These are phyloP conservation scores for Breviolum minutum DNA, from an alignment of 73 alveolate genomes.

Conservation along the genomic window DNA sequence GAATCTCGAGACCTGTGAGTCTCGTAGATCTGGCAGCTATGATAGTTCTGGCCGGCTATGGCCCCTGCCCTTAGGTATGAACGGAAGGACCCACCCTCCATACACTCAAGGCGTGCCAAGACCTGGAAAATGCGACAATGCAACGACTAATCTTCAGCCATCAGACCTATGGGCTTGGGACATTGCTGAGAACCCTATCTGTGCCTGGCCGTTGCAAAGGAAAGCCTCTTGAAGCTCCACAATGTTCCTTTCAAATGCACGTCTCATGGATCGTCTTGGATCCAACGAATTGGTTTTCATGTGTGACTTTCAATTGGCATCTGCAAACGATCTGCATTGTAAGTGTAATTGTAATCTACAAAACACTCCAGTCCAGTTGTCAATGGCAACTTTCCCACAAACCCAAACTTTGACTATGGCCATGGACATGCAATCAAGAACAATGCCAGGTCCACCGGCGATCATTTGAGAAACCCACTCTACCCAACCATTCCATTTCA, in stretches of 20 bases:
- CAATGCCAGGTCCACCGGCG: no score
- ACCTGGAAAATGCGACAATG: slow-evolving; percentile 1
- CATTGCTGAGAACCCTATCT: background rate
- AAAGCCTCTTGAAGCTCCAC: slow-evolving; percentile 38
- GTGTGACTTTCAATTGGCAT: background rate
- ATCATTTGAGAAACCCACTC: no score
- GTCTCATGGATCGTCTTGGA: background rate
- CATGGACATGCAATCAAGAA: no score
- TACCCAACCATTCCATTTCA: no score
- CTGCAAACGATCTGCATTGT: background rate
- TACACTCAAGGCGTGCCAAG: slow-evolving; percentile 70
- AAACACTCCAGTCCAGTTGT: no score
- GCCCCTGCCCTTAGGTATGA: slow-evolving; percentile 61
- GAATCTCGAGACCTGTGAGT: background rate
- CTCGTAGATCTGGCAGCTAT: background rate
- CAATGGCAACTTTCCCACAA: no score
- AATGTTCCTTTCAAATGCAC: background rate
- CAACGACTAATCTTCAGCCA: background rate
- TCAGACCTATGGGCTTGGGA: no score
- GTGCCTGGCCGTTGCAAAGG: slow-evolving; percentile 32
- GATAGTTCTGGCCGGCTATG: background rate
- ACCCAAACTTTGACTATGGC: no score
- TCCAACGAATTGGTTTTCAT: background rate
- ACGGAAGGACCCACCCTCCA: slow-evolving; percentile 95
- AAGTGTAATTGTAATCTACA: background rate